Base-by-base conservation (phyloP, 805 yeast genomes). In the Teunomyces aglyptinius region DNA sequence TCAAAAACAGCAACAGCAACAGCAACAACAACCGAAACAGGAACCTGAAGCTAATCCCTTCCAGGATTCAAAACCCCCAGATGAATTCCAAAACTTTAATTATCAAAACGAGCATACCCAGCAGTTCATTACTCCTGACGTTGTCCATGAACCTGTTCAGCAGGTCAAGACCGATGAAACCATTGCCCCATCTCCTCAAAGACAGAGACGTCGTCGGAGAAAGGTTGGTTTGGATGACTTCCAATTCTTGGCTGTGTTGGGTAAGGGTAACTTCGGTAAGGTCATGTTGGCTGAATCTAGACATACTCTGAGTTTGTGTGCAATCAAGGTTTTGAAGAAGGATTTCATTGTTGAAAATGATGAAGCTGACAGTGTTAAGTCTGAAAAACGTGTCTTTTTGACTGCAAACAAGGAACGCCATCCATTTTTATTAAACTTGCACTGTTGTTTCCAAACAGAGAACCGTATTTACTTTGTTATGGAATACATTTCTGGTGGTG, bases 401-500 rank as follows among this genome's bases (percentile, higher is more conserved):
- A 78, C 83, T 20, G 96, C 95, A 10, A 94, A 91, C 60, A 82
- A 82, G 54, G 92, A 90, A 49, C 82, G 80, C 55, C 97, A 94
- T 71, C 99, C 99, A 35, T 94, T 94, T 69, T 76, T 94, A 62
- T 77, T 94, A 56, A 90, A 90, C 58, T 73, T 94, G 51, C 92
- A 85, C 63, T 94, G 97, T 61, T 91, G 97, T 59, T 94, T 94
- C 78, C 99, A 94, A 70, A 94, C 99, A 0, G 99, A 94, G 56
- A 94, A 95, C 63, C 82, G 99, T 62, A 87, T 94, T 35, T 94
- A 94, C 66, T 94, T 94, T 70, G 99, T 96, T 12, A 94, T 94
- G 99, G 98, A 94, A 66, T 94, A 90, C 62, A 85, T 94, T 43
- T 84, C 95, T 16, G 99, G 99, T 49, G 99, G 99, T 65, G 99